phyloP scores from a whole-genome alignment of 2,329 filamentous ascomycete species.

The Emergomyces africanus region DNA sequence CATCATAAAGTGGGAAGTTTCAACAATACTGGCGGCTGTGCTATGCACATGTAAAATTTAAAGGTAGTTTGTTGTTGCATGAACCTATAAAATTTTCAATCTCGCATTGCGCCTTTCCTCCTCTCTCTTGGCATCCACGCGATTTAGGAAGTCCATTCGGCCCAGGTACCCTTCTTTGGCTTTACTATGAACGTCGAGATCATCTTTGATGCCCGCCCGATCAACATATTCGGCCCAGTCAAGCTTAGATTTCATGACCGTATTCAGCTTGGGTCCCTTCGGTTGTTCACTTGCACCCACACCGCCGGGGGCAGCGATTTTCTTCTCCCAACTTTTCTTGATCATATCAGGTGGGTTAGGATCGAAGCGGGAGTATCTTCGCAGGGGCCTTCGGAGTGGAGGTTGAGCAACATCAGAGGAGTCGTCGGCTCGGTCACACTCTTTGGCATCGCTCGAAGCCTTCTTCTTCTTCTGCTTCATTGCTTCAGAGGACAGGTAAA shows the following conservation, averaged over 20 bases:
- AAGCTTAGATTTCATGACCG: constrained; percentile 52
- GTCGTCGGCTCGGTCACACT: constrained; percentile 4
- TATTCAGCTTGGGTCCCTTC: constrained; percentile 49
- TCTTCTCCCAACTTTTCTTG: constrained; percentile 33
- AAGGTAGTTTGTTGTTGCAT: background rate
- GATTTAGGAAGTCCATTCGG: constrained; percentile 49
- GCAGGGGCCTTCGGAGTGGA: constrained; percentile 27
- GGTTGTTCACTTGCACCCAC: constrained; percentile 15
- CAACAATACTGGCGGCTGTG: background rate
- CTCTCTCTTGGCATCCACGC: constrained; percentile 43
- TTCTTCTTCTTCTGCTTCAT: constrained; percentile 24
- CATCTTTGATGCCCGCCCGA: constrained; percentile 46
- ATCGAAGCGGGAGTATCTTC: constrained; percentile 34
- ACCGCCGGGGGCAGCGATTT: constrained; percentile 16
- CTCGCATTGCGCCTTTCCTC: constrained; percentile 42
- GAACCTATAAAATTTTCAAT: constrained; percentile 22
- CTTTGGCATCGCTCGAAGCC: constrained; percentile 9
- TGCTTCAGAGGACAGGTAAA: constrained; percentile 33
- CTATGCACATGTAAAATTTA: background rate
- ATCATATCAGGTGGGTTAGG: constrained; percentile 32
- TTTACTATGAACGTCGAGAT: constrained; percentile 48
- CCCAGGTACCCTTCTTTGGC: constrained; percentile 49
- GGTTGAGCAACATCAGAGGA: constrained; percentile 11
- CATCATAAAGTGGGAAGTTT: no score
- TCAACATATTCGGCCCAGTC: constrained; percentile 55